phyloP scores from a whole-genome alignment of 208 protist genomes.

The Porcisia deanei region DNA sequence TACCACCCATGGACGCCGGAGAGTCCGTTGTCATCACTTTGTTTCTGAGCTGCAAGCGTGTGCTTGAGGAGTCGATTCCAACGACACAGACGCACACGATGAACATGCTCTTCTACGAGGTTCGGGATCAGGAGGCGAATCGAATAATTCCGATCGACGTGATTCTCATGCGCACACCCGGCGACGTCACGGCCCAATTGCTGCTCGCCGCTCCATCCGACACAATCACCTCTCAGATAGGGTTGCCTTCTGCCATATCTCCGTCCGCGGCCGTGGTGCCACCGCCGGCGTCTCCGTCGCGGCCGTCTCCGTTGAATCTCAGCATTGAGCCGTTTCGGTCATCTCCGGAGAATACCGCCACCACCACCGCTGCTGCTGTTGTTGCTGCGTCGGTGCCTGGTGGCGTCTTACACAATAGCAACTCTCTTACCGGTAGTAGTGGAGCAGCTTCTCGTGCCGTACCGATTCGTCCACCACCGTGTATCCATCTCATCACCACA shows the following conservation, averaged over 20 bases:
- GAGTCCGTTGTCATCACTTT: slow-evolving; percentile 73
- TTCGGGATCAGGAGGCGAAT: slow-evolving; percentile 79
- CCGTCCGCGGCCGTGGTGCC: not conserved
- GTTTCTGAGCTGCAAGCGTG: slow-evolving; percentile 52
- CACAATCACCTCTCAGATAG: not conserved
- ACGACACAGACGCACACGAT: slow-evolving; percentile 72
- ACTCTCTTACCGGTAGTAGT: not conserved
- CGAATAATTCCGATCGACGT: slow-evolving; percentile 84
- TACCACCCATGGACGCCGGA: slow-evolving; percentile 76
- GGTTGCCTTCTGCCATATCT: not conserved
- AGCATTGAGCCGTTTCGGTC: not conserved
- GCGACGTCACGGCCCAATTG: slow-evolving; percentile 30
- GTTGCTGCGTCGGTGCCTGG: not conserved
- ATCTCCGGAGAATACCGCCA: not conserved
- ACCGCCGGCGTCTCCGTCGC: slow-evolving; percentile 3
- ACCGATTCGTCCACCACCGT: slow-evolving; percentile 12
- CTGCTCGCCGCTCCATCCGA: not conserved
- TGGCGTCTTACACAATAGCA: not conserved
- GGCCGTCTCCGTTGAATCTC: not conserved
- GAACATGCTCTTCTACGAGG: slow-evolving; percentile 80
- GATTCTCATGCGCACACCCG: slow-evolving; percentile 62
- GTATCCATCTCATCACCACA: slow-evolving; percentile 15
- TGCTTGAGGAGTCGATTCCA: slow-evolving; percentile 48
- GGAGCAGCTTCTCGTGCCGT: not conserved
- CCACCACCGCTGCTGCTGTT: too few relatives aligned